Percentiles rank a stretch among this genome's conserved stretches.
Conservation (phyloP, 495 filamentous ascomycete genomes). For the Alectoria sarmentosa region DNA sequence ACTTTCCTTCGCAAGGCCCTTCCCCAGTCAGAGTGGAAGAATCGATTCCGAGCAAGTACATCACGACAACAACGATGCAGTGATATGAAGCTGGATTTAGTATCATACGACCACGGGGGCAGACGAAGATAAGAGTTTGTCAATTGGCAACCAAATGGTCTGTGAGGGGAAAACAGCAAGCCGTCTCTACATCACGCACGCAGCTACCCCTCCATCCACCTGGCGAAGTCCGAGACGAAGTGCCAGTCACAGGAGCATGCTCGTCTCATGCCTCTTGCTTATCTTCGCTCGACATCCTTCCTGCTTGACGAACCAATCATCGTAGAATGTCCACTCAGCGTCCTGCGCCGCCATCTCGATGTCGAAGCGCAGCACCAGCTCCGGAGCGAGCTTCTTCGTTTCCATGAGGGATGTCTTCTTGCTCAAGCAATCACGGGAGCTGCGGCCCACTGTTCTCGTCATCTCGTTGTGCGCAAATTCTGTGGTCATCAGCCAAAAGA, state of each 20-base stretch:
- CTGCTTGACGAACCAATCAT: conserved; percentile 46
- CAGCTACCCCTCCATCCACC: background rate
- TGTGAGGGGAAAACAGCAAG: background rate
- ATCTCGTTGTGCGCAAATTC: too few species aligned
- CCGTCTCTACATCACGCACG: background rate
- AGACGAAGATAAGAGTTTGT: background rate
- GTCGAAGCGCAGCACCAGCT: conserved; percentile 40
- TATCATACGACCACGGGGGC: background rate
- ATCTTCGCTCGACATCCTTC: conserved; percentile 27
- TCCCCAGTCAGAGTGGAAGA: background rate
- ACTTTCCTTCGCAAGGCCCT: background rate
- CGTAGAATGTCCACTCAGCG: conserved; percentile 35
- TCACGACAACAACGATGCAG: background rate
- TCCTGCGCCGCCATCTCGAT: conserved; percentile 30
- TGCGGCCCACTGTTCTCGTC: too few species aligned
- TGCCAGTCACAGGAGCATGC: background rate
- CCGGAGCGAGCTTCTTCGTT: conserved; percentile 43
- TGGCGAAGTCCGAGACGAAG: background rate
- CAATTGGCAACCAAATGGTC: background rate
- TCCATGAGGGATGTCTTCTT: conserved; percentile 44
- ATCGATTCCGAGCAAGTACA: background rate
- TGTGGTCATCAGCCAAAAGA: too few species aligned
- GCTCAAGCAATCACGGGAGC: conserved; percentile 40
- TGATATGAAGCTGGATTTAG: background rate
- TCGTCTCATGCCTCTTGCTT: background rate